These are phyloP conservation scores for Puccinia coronata DNA, from an alignment of 1,284 basidiomycete species.

Conservation along the genomic window DNA sequence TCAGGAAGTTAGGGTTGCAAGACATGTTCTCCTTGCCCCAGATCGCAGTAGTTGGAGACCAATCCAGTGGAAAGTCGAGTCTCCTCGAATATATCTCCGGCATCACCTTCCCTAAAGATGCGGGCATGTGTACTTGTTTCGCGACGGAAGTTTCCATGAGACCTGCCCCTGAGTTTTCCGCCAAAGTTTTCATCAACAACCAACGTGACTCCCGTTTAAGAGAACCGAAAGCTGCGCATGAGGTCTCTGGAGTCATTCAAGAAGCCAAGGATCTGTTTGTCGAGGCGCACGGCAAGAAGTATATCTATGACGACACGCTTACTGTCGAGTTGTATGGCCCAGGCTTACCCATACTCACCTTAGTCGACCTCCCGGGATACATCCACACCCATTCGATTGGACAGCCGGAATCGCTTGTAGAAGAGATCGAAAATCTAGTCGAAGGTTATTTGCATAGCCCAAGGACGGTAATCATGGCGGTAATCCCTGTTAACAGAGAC, in stretches of 20 bases:
- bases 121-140: conserved; percentile 98
- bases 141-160: conserved; percentile 97
- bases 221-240: conserved; percentile 61
- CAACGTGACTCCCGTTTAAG: conserved; percentile 63
- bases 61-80: conserved; percentile 95
- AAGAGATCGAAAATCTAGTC: conserved; percentile 84
- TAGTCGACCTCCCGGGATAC: conserved; percentile 96
- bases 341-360: conserved; percentile 89
- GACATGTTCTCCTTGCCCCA: conserved; percentile 67
- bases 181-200: neutral
- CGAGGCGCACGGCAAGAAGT: conserved; percentile 82
- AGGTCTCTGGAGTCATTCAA: conserved; percentile 67
- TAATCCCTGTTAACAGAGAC: conserved; percentile 97
- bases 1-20: neutral
- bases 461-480: conserved; percentile 87
- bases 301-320: conserved; percentile 88
- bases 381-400: conserved; percentile 92
- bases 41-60: conserved; percentile 96
- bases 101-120: conserved; percentile 96
- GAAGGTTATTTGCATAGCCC: conserved; percentile 96
- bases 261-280: conserved; percentile 84
- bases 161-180: conserved; percentile 61
- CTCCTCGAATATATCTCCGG: conserved; percentile 96
- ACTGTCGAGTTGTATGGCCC: conserved; percentile 83
- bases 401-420: conserved; percentile 89